Percentiles rank a stretch among this genome's conserved stretches.
Conservation (phyloP, 225 moss, liverwort and hornwort species). For the Ulota crispa region DNA sequence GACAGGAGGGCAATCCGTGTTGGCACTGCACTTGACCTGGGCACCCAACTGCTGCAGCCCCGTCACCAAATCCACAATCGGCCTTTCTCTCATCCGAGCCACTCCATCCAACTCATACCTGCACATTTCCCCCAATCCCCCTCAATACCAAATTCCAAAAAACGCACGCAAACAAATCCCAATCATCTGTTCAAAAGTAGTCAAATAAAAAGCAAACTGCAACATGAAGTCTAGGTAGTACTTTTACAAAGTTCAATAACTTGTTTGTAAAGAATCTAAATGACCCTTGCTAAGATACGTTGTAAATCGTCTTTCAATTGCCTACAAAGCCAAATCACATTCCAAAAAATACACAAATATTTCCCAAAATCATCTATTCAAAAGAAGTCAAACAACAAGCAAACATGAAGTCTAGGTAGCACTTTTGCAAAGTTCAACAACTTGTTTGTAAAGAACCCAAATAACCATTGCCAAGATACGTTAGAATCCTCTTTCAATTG, state of each 20-base stretch:
- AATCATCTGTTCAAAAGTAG: no score
- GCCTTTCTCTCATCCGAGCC: constrained; percentile 29
- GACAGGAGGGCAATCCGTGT: constrained; percentile 87
- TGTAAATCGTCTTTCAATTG: neutral
- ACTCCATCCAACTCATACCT: constrained; percentile 60
- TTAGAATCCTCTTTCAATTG: neutral
- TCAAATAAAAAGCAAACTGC: no score
- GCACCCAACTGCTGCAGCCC: constrained; percentile 87
- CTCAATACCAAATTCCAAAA: no score
- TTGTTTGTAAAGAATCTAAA: neutral
- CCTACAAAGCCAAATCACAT: neutral
- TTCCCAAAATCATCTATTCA: no score
- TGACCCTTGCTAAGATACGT: neutral
- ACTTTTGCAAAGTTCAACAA: neutral
- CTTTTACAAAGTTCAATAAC: neutral
- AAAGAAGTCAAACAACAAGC: no score
- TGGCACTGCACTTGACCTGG: constrained; percentile 44
- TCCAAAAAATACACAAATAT: no score
- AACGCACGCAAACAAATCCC: no score
- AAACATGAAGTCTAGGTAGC: no score
- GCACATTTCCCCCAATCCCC: neutral
- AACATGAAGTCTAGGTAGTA: neutral
- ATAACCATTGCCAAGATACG: neutral
- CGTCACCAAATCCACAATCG: constrained; percentile 70
- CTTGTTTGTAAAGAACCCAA: neutral